These are phyloP conservation scores for Zizania palustris DNA, from an alignment of 202 grass and related monocot genomes.

Conservation along the genomic window DNA sequence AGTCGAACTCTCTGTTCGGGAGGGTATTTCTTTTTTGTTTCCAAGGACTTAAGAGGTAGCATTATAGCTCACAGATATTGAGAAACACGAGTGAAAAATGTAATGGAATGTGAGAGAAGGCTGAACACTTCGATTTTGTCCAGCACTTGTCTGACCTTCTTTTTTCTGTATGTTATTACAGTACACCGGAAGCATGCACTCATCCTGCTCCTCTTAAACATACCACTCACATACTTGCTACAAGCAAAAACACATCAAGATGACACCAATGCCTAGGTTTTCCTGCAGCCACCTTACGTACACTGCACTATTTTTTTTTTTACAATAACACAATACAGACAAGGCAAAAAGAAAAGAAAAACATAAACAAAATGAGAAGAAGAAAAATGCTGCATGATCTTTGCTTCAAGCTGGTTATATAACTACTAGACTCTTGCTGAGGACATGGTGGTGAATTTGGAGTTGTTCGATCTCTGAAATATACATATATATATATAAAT, in stretches of 20 bases:
- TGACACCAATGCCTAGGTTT: constrained; percentile 32
- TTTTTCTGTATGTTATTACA: constrained; percentile 55
- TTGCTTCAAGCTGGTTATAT: constrained; percentile 55
- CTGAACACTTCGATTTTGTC: constrained; percentile 37
- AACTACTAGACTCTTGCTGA: constrained; percentile 45
- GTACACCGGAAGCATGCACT: constrained; percentile 45
- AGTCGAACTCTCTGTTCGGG: neutral
- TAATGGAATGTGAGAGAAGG: constrained; percentile 13
- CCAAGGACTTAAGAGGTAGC: neutral
- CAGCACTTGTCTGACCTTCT: constrained; percentile 46
- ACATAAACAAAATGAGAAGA: constrained; percentile 13
- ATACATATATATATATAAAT: neutral
- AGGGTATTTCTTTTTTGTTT: neutral
- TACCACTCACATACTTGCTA: constrained; percentile 48
- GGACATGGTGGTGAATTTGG: constrained; percentile 10
- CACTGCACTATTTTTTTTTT: constrained; percentile 55
- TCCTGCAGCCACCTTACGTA: constrained; percentile 55
- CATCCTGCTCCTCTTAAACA: constrained; percentile 39
- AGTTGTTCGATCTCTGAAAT: constrained; percentile 2
- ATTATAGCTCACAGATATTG: neutral
- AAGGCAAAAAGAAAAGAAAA: constrained; percentile 35
- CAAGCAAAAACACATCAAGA: constrained; percentile 40
- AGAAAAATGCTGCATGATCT: constrained; percentile 38
- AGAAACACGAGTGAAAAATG: neutral
- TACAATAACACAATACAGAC: constrained; percentile 42